Conservation (phyloP, 1,284 basidiomycete species). For the Termitomyces sp. region DNA sequence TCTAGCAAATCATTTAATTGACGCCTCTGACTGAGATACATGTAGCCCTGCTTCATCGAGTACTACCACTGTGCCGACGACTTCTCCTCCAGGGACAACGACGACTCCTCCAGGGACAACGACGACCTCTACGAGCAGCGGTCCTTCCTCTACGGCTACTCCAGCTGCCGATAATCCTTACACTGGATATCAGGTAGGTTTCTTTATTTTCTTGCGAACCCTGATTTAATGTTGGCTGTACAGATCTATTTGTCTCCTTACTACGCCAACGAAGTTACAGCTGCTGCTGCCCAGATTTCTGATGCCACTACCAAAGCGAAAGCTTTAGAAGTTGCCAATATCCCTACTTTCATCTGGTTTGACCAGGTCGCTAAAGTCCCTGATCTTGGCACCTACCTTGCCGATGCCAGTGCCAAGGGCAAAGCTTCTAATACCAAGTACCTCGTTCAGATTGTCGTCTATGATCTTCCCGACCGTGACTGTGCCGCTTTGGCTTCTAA, state of each 20-base stretch:
- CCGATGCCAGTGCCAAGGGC: slow-evolving; percentile 40
- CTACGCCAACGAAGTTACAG: slow-evolving; percentile 46
- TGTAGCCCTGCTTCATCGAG: slow-evolving; percentile 16
- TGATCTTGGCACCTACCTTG: slow-evolving; percentile 48
- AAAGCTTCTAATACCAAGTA: slow-evolving; percentile 43
- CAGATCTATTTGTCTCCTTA: slow-evolving; percentile 47
- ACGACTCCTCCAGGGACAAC: slow-evolving; percentile 21
- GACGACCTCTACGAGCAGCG: slow-evolving; percentile 17
- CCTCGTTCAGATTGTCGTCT: slow-evolving; percentile 58
- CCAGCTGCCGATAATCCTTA: slow-evolving; percentile 48
- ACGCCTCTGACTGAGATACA: slow-evolving; percentile 13
- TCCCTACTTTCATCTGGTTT: slow-evolving; percentile 61
- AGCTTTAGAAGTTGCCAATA: slow-evolving; percentile 45
- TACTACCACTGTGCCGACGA: slow-evolving; percentile 14
- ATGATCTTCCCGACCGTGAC: slow-evolving; percentile 59
- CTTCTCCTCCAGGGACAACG: slow-evolving; percentile 17
- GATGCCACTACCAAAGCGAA: slow-evolving; percentile 44
- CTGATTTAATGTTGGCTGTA: background rate
- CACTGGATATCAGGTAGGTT: slow-evolving; percentile 37
- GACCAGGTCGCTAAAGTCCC: slow-evolving; percentile 50
- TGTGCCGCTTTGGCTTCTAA: slow-evolving; percentile 62
- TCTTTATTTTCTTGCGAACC: too few species aligned
- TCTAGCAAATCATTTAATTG: background rate
- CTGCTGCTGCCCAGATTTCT: slow-evolving; percentile 45
- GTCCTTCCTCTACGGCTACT: slow-evolving; percentile 25